phyloP scores from a whole-genome alignment of 805 yeast species.

The Candida vaughaniae region DNA sequence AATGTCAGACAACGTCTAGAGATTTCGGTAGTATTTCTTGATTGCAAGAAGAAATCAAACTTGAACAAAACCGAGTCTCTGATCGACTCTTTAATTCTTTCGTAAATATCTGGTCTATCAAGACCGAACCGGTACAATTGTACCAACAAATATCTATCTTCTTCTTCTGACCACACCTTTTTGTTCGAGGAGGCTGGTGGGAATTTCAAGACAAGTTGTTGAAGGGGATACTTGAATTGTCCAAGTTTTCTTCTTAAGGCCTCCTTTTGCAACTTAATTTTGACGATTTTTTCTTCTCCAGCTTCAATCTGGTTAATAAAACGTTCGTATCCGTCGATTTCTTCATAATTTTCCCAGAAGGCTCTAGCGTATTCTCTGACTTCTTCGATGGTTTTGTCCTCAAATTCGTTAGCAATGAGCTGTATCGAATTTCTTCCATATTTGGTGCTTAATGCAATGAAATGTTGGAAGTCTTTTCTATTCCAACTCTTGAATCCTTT shows the following conservation, averaged over 20 bases:
- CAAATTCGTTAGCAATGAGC: slow-evolving; percentile 75
- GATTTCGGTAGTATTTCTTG: slow-evolving; percentile 74
- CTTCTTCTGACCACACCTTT: slow-evolving; percentile 75
- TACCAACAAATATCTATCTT: slow-evolving; percentile 82
- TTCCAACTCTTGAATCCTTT: slow-evolving; percentile 84
- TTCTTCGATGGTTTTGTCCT: slow-evolving; percentile 78
- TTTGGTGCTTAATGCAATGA: slow-evolving; percentile 69
- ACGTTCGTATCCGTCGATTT: slow-evolving; percentile 87
- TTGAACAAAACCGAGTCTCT: slow-evolving; percentile 74
- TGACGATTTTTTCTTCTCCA: slow-evolving; percentile 82
- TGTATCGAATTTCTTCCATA: slow-evolving; percentile 76
- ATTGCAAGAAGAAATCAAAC: slow-evolving; percentile 83
- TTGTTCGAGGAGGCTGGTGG: slow-evolving; percentile 72
- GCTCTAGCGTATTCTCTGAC: slow-evolving; percentile 71
- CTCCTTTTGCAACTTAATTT: slow-evolving; percentile 69
- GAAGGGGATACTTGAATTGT: slow-evolving; percentile 71
- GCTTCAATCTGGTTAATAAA: slow-evolving; percentile 76
- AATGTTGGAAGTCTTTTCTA: slow-evolving; percentile 82
- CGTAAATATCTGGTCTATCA: slow-evolving; percentile 77
- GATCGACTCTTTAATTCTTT: slow-evolving; percentile 71
- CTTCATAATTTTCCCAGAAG: slow-evolving; percentile 78
- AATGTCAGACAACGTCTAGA: slow-evolving; percentile 80
- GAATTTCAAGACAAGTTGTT: slow-evolving; percentile 66
- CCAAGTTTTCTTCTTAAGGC: slow-evolving; percentile 73
- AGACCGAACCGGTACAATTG: slow-evolving; percentile 80